A percentile compares a stretch with the other conserved stretches of the same genome.
These are phyloP conservation scores for Arthrinium phaeospermum DNA, from an alignment of 2,329 filamentous ascomycete species.

Conservation along the genomic window DNA sequence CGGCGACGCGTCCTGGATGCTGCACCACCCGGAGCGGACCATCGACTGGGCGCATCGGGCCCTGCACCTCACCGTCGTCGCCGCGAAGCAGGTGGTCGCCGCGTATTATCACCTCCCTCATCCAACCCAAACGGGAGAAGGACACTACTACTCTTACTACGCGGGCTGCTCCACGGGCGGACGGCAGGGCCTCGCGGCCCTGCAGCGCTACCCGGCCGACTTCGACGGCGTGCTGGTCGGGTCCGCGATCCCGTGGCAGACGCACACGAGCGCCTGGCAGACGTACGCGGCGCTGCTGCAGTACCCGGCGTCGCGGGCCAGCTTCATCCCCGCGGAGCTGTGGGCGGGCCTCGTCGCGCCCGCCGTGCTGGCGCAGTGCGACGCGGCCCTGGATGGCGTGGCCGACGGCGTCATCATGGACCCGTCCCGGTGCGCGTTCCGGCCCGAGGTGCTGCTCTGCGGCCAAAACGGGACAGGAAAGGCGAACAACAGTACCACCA, in stretches of 20 bases:
- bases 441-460: conserved; percentile 48
- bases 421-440: conserved; percentile 50
- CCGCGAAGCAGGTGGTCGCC: conserved; percentile 53
- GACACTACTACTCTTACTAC: conserved; percentile 55
- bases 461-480: conserved; percentile 19
- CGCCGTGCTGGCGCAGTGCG: conserved; percentile 55
- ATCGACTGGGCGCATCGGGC: conserved; percentile 47
- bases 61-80: conserved; percentile 52
- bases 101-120: conserved; percentile 49
- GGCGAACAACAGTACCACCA: conserved; percentile 27
- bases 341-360: conserved; percentile 43
- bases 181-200: conserved; percentile 60
- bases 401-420: conserved; percentile 55
- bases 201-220: conserved; percentile 57
- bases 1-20: conserved; percentile 44
- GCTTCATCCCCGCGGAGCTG: conserved; percentile 51
- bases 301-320: conserved; percentile 48
- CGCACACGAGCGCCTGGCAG: conserved; percentile 50
- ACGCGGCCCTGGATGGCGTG: conserved; percentile 51
- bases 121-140: conserved; percentile 31
- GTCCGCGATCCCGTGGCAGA: conserved; percentile 55
- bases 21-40: conserved; percentile 40
- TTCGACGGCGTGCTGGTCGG: conserved; percentile 63
- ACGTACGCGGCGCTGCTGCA: conserved; percentile 53
- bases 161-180: conserved; percentile 64